phyloP scores from a whole-genome alignment of 2,329 filamentous ascomycete genomes.

The Nigrospora osmanthi region DNA sequence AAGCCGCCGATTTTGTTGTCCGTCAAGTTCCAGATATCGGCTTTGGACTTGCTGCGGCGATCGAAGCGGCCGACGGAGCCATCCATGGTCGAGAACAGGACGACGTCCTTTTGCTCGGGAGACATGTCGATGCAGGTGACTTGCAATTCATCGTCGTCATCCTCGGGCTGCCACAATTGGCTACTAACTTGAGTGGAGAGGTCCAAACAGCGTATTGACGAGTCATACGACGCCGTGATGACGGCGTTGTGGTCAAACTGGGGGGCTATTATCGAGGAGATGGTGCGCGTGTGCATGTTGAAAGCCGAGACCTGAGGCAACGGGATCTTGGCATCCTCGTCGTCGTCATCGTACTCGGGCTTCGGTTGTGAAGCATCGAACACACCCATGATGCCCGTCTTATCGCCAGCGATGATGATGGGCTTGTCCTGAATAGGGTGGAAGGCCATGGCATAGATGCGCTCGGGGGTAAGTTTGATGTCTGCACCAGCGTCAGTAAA shows the following conservation, averaged over 20 bases:
- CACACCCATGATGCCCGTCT: constrained; percentile 82
- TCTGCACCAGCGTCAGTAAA: constrained; percentile 35
- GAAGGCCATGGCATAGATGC: constrained; percentile 80
- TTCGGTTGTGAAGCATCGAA: constrained; percentile 77
- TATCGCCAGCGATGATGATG: constrained; percentile 88
- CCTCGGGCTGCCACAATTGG: constrained; percentile 71
- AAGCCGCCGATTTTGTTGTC: constrained; percentile 97
- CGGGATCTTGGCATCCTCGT: constrained; percentile 57
- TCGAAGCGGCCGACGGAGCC: constrained; percentile 79
- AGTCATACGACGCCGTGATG: constrained; percentile 87
- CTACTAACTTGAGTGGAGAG: constrained; percentile 70
- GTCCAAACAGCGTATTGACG: constrained; percentile 81
- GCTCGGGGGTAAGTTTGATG: constrained; percentile 84
- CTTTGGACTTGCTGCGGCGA: constrained; percentile 50
- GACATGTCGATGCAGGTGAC: constrained; percentile 81
- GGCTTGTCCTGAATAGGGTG: constrained; percentile 83
- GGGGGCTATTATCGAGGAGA: constrained; percentile 75
- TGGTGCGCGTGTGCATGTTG: constrained; percentile 84
- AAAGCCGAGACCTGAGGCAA: constrained; percentile 81
- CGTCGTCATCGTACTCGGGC: constrained; percentile 46
- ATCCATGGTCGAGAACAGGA: constrained; percentile 83
- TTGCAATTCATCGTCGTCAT: constrained; percentile 63
- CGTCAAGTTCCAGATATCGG: constrained; percentile 66
- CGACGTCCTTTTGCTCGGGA: constrained; percentile 56
- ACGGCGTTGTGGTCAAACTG: constrained; percentile 66